Base-by-base conservation (phyloP, 768 basidiomycete genomes). In the Epithele typhae region DNA sequence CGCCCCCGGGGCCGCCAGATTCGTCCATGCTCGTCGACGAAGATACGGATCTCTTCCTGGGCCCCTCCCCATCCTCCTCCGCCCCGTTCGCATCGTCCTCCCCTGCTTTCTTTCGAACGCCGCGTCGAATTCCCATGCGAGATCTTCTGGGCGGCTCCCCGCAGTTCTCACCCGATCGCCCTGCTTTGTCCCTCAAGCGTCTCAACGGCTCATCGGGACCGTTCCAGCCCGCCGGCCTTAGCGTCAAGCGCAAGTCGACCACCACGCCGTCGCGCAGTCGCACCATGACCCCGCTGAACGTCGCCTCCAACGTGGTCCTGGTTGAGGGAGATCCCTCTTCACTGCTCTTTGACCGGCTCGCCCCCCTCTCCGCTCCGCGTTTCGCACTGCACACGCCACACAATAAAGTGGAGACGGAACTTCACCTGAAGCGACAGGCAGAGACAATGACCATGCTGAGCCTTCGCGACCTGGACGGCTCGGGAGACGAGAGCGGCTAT, bases 201-300 rank as follows among this genome's bases (percentile, higher is more conserved):
- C 53, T 62, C 48, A 69, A 68, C 45, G 35, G 55, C 15, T 44
- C 59, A 39, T 10, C 17, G 49, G 1, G 55, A 15, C 39, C 53
- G 0, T 37, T 46, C 25, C 17, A 51, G 5, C 36, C 52, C 1
- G 37, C 59, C 0, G 45, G 58, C 11, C 43, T 44, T 12, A 82
- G 82, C 33, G 79, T 76, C 1, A 87, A 87, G 62, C 80, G 84
- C 58, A 87, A 86, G 61, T 80, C 81, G 5, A 71, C 68, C 37
- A 42, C 56, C 24, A 86, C 83, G 9, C 84, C 84, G 4, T 71
- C 80, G 9, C 75, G 75, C 17, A 70, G 69, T 12, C 73, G 75
- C 27, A 65, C 47, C 40, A 59, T 69, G 12, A 70, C 74, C 3
- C 71, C 72, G 15, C 56, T 67, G 40, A 59, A 59, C 35, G 68